These are phyloP conservation scores for Mycosphaerella sp. DNA, from an alignment of 2,329 filamentous ascomycete genomes.

Conservation along the genomic window DNA sequence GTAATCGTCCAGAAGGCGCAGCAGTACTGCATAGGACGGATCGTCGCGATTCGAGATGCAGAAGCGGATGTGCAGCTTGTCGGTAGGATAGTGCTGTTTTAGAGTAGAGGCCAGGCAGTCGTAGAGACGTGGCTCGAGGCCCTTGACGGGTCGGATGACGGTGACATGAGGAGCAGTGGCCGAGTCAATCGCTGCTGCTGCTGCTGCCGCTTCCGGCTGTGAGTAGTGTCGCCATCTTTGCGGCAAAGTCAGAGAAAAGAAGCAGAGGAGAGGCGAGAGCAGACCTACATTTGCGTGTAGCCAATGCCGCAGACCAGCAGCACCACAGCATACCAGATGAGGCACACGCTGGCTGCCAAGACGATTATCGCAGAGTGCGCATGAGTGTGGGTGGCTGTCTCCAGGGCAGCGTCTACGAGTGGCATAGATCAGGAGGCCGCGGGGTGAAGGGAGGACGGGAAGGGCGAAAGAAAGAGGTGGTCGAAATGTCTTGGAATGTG, in stretches of 20 bases:
- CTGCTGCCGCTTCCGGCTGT: constrained; percentile 29
- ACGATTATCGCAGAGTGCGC: constrained; percentile 21
- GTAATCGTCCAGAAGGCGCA: constrained; percentile 66
- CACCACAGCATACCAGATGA: constrained; percentile 42
- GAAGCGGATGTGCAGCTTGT: constrained; percentile 72
- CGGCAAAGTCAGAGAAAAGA: neutral
- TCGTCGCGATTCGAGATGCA: constrained; percentile 72
- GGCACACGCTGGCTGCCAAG: constrained; percentile 25
- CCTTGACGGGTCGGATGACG: constrained; percentile 87
- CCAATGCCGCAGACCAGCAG: constrained; percentile 53
- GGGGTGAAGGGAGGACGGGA: neutral
- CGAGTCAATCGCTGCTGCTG: neutral
- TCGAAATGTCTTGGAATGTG: neutral
- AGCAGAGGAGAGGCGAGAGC: neutral
- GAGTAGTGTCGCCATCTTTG: constrained; percentile 52
- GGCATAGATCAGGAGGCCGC: constrained; percentile 22
- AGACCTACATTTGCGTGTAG: constrained; percentile 52
- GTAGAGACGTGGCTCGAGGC: constrained; percentile 81
- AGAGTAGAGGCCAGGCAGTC: constrained; percentile 87
- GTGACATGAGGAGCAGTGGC: constrained; percentile 70
- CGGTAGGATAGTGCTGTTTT: constrained; percentile 68
- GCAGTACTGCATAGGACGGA: constrained; percentile 67
- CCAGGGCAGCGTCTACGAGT: constrained; percentile 18
- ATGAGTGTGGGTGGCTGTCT: constrained; percentile 19
- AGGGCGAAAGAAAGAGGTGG: neutral